phyloP scores from a whole-genome alignment of 768 basidiomycete species.

The Dacryopinax primogenitus region DNA sequence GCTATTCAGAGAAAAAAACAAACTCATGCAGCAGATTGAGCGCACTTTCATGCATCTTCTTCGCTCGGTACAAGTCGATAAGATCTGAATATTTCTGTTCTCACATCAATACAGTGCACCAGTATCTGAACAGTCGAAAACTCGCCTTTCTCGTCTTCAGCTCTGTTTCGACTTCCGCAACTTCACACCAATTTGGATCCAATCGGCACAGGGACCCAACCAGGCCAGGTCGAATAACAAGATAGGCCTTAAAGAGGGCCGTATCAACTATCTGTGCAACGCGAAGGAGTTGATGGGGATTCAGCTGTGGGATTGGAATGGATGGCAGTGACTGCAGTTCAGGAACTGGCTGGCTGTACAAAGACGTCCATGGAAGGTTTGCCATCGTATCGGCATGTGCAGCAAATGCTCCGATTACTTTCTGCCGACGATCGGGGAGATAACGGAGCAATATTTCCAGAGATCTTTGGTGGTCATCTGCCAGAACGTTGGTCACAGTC shows the following conservation, averaged over 20 bases:
- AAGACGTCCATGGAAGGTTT: conserved; percentile 54
- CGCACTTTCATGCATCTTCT: conserved; percentile 89
- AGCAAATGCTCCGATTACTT: conserved; percentile 63
- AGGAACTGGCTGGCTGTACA: conserved; percentile 29
- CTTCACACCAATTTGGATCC: conserved; percentile 87
- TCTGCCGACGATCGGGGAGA: conserved; percentile 79
- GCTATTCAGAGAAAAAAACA: conserved; percentile 23
- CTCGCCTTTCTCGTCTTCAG: conserved; percentile 63
- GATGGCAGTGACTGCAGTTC: conserved; percentile 73
- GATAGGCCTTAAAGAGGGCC: conserved; percentile 83
- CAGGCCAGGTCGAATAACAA: conserved; percentile 66
- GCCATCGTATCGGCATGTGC: conserved; percentile 53
- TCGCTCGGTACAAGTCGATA: conserved; percentile 81
- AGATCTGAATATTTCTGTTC: conserved; percentile 80
- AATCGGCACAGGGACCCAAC: conserved; percentile 79
- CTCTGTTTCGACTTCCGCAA: conserved; percentile 82
- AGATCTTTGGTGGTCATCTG: conserved; percentile 54
- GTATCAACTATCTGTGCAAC: conserved; percentile 93
- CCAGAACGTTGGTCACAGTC: neutral
- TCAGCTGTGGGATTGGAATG: conserved; percentile 53
- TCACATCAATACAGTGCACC: neutral
- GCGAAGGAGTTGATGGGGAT: conserved; percentile 71
- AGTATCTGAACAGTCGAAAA: too few relatives aligned
- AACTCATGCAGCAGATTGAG: conserved; percentile 73
- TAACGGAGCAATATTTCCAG: conserved; percentile 82